These are phyloP conservation scores for Beta vulgaris DNA, from an alignment of 148 eudicot genomes.

Conservation along the genomic window DNA sequence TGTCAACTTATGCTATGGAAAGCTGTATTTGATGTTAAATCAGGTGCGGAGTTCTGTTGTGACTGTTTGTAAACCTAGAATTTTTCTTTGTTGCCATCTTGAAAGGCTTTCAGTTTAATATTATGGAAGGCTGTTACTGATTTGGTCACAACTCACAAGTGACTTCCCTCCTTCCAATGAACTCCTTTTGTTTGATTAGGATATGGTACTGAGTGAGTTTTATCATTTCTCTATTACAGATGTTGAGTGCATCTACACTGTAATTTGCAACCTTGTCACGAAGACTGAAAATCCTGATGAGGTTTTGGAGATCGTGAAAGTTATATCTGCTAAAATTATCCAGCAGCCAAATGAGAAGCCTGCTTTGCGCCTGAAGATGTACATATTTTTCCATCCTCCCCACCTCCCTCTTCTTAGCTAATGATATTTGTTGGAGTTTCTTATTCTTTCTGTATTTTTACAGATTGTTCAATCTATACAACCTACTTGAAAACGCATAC, in stretches of 20 bases:
- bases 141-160: neutral
- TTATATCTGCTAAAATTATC: conserved; percentile 57
- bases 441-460: conserved; percentile 9
- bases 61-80: neutral
- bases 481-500: conserved; percentile 72
- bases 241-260: conserved; percentile 80
- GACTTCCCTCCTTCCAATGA: neutral
- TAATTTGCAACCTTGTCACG: conserved; percentile 74
- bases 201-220: neutral
- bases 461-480: conserved; percentile 92
- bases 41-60: neutral
- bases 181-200: neutral
- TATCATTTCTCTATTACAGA: conserved; percentile 36
- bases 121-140: neutral
- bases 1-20: neutral
- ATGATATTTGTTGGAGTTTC: conserved; percentile 1
- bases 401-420: neutral
- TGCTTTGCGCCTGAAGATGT: conserved; percentile 80
- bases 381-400: neutral
- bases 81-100: neutral
- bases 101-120: neutral
- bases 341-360: conserved; percentile 89
- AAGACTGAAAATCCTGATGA: conserved; percentile 67
- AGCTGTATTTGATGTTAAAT: neutral
- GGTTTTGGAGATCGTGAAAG: conserved; percentile 74